These are phyloP conservation scores for Protoeuglena noctilucae DNA, from an alignment of 139 green algal species.

Conservation along the genomic window DNA sequence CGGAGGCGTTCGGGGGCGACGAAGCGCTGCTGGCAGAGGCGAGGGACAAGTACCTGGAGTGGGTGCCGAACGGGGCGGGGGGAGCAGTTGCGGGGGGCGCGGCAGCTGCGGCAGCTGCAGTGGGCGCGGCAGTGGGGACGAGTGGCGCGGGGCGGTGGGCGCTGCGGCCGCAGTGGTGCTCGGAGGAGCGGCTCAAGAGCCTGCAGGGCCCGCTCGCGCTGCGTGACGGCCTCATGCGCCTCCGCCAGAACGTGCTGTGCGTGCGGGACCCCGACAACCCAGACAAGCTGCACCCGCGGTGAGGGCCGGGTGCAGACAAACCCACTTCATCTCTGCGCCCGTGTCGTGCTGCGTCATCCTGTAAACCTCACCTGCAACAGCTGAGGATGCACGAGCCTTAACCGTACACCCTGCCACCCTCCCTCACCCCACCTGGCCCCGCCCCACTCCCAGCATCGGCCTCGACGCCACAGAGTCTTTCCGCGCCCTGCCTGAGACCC, in stretches of 20 bases:
- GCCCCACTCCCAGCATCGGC: too few relatives aligned
- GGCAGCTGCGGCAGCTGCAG: constrained; percentile 19
- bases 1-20: constrained; percentile 25
- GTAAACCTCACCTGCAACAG: too few relatives aligned
- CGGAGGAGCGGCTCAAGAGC: not conserved
- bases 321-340: too few relatives aligned
- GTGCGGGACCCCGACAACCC: constrained; percentile 47
- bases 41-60: constrained; percentile 34
- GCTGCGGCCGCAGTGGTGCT: not conserved
- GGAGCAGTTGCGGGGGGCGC: constrained; percentile 25
- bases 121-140: not conserved
- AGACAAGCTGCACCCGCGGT: constrained; percentile 24
- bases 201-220: constrained; percentile 1
- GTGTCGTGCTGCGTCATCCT: too few relatives aligned
- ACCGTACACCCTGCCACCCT: too few relatives aligned
- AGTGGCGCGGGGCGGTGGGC: not conserved
- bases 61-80: constrained; percentile 26
- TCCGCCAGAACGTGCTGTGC: constrained; percentile 74
- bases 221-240: constrained; percentile 47
- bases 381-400: too few relatives aligned
- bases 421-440: too few relatives aligned
- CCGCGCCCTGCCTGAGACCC: constrained; percentile 41
- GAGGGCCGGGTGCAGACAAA: too few relatives aligned
- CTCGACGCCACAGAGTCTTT: constrained; percentile 55
- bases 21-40: constrained; percentile 26